Evolutionary conservation across 1,139 yeast species (phyloP), one percentile per base, ranked within the genome.

Genomic region (Magnusiomyces suaveolens): DNA sequence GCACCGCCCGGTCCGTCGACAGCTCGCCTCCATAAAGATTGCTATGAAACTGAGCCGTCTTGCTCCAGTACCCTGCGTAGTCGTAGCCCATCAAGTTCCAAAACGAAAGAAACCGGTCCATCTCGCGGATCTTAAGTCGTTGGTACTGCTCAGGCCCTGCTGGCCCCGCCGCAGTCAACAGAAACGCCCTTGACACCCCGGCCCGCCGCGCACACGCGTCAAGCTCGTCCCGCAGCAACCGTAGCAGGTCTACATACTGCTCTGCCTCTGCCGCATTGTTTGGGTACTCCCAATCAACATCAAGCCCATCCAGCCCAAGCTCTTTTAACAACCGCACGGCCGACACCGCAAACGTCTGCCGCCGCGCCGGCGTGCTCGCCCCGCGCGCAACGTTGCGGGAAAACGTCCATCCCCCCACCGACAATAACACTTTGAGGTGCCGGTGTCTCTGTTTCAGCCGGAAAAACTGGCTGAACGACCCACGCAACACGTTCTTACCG

Each of bases 41-140:
- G 6, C 94, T 80, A 60, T 87, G 96, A 63, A 78, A 83, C 1
- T 79, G 83, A 0, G 84, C 77, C 4, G 56, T 62, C 0, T 67
- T 60, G 1, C 90, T 81, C 96, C 96, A 89, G 1, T 78, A 74
- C 0, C 97, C 97, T 2, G 82, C 73, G 63, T 81, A 86, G 66
- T 92, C 97, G 67, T 92, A 92, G 46, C 94, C 81, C 97, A 92
- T 90, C 59, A 92, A 68, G 66, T 90, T 90, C 86, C 92, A 89
- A 60, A 80, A 80, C 32, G 81, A 72, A 39, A 92, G 65, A 60
- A 76, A 76, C 38, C 66, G 67, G 61, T 84, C 84, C 78, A 90
- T 76, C n/a, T 74, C 76, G 0, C 59, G 52, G 1, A 87, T 63
- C 12, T 76, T 68, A 52, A 83, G 71, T 2, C 68, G 61, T 1